These are phyloP conservation scores for Ormosia semicastrata DNA, from an alignment of 306 rosid species.

Conservation along the genomic window DNA sequence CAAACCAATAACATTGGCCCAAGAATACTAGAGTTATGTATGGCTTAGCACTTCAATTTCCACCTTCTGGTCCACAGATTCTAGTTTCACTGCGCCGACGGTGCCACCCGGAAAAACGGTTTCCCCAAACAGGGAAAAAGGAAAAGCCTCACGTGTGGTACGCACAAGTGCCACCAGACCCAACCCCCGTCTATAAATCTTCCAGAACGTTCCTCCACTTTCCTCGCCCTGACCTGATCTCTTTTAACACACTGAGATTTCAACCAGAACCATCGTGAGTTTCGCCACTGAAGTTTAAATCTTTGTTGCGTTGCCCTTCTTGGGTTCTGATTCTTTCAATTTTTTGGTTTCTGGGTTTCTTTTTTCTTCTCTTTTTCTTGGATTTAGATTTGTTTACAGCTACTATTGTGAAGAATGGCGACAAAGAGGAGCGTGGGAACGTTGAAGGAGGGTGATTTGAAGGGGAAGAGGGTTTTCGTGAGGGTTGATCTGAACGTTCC, in stretches of 20 bases:
- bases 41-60: background rate
- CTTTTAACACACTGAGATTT: background rate
- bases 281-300: background rate
- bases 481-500: slow-evolving; percentile 97
- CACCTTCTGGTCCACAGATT: slow-evolving; percentile 18
- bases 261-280: slow-evolving; percentile 12
- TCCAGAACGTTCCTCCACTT: background rate
- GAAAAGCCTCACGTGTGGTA: background rate
- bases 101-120: slow-evolving; percentile 8
- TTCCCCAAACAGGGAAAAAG: background rate
- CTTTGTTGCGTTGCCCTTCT: background rate
- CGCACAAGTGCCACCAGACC: background rate
- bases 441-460: slow-evolving; percentile 83
- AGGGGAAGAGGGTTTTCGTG: slow-evolving; percentile 85
- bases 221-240: background rate
- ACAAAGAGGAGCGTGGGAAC: slow-evolving; percentile 89
- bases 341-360: background rate
- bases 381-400: background rate
- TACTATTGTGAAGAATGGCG: slow-evolving; percentile 45
- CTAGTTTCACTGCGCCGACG: slow-evolving; percentile 22
- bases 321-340: background rate
- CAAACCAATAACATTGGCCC: background rate
- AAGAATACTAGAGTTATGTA: background rate
- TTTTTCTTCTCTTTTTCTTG: background rate
- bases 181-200: slow-evolving; percentile 6